Evolutionary conservation across 805 yeast species (phyloP).

Genomic region (Deakozyma indianensis): DNA sequence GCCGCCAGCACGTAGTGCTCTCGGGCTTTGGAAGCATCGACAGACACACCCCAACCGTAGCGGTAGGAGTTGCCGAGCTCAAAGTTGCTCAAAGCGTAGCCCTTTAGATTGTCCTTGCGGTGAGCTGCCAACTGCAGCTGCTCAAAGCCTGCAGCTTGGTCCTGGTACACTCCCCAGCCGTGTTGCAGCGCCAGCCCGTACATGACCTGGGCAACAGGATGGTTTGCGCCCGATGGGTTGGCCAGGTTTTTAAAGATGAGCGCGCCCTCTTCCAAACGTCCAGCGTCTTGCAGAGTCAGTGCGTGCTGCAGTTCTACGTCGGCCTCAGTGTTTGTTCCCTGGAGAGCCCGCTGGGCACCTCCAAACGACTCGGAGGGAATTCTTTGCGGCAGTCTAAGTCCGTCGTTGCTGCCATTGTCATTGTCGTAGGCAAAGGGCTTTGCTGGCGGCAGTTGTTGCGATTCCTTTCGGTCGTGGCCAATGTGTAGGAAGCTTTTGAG

Average conservation of each 20-base stretch:
- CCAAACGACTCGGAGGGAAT: background rate
- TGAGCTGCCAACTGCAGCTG: slow-evolving; percentile 15
- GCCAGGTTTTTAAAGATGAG: slow-evolving; percentile 13
- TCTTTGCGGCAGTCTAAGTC: background rate
- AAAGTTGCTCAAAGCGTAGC: slow-evolving; percentile 14
- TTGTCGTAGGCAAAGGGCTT: background rate
- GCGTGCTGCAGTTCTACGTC: slow-evolving; percentile 14
- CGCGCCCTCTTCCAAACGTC: slow-evolving; percentile 12
- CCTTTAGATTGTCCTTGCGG: slow-evolving; percentile 4
- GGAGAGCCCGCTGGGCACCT: background rate
- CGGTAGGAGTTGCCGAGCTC: slow-evolving; percentile 20
- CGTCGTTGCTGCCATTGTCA: background rate
- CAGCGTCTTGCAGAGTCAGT: slow-evolving; percentile 16
- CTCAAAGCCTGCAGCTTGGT: slow-evolving; percentile 11
- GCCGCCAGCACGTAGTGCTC: slow-evolving; percentile 20
- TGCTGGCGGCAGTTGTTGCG: no score
- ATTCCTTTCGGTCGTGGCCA: no score
- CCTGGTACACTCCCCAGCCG: slow-evolving; percentile 18
- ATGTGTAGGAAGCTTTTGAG: no score
- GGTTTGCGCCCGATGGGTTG: slow-evolving; percentile 10
- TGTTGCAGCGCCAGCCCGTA: slow-evolving; percentile 18
- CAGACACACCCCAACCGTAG: slow-evolving; percentile 19
- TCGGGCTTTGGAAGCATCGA: slow-evolving; percentile 15
- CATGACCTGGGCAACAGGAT: slow-evolving; percentile 19
- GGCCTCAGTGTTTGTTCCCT: background rate